Conservation (phyloP, 495 filamentous ascomycete species). For the Penicillium coffeae region DNA sequence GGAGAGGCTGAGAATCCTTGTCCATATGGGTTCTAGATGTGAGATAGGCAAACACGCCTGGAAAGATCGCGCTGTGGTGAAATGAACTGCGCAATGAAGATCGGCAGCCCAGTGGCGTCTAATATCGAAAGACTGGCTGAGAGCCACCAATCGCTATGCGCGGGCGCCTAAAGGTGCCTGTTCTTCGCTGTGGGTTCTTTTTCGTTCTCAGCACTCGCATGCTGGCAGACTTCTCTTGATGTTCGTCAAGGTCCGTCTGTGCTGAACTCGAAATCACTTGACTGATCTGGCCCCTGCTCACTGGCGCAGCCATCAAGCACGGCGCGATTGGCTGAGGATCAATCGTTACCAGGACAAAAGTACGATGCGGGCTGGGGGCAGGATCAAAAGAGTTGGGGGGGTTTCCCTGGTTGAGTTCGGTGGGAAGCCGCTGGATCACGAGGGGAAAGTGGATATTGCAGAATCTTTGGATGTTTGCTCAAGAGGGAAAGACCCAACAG, state of each 20-base stretch:
- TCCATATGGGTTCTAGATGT: not conserved
- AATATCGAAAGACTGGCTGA: slow-evolving; percentile 8
- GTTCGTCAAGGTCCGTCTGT: slow-evolving; percentile 11
- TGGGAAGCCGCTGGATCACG: not conserved
- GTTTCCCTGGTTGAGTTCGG: not conserved
- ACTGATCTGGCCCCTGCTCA: slow-evolving; percentile 13
- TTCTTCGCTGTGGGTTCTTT: slow-evolving; percentile 2
- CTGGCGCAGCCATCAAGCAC: slow-evolving; percentile 14
- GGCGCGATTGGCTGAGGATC: slow-evolving; percentile 2
- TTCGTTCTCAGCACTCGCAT: not conserved
- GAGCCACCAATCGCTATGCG: slow-evolving; percentile 16
- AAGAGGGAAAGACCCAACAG: too few relatives aligned
- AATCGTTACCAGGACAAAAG: not conserved
- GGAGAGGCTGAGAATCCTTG: slow-evolving; percentile 12
- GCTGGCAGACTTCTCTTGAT: slow-evolving; percentile 1
- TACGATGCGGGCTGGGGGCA: not conserved
- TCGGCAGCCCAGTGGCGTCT: slow-evolving; percentile 20
- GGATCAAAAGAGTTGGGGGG: slow-evolving; percentile 6
- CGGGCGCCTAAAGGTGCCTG: slow-evolving; percentile 21
- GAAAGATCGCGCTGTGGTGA: too few relatives aligned
- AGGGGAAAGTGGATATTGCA: too few relatives aligned
- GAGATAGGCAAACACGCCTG: slow-evolving; percentile 2
- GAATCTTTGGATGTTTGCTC: not conserved
- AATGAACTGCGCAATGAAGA: not conserved
- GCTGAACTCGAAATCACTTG: slow-evolving; percentile 16